Percentiles rank a stretch among this genome's conserved stretches.
Conservation (phyloP, 805 yeast genomes). For the Ogataea glucozyma region DNA sequence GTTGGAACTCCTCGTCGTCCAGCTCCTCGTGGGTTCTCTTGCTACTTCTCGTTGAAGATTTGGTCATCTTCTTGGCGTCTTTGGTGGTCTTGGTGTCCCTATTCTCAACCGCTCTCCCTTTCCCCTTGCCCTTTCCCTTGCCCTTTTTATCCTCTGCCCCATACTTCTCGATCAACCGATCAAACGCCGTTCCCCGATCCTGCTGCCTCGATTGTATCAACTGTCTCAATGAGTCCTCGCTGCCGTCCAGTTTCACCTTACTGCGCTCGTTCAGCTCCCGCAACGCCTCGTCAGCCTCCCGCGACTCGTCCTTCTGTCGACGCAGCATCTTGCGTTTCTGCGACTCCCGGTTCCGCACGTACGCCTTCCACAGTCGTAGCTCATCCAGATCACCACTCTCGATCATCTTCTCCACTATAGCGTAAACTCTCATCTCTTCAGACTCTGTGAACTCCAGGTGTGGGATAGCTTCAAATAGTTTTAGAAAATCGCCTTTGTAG, state of each 20-base stretch:
- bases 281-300: constrained; percentile 56
- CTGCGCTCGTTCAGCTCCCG: constrained; percentile 38
- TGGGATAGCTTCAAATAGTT: constrained; percentile 72
- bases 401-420: constrained; percentile 49
- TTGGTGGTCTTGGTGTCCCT: constrained; percentile 54
- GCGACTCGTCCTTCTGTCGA: constrained; percentile 61
- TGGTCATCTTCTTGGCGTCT: constrained; percentile 24
- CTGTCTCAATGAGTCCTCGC: constrained; percentile 45
- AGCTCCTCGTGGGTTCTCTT: constrained; percentile 37
- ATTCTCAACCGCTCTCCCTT: too few relatives aligned
- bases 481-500: constrained; percentile 61
- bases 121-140: constrained; percentile 21
- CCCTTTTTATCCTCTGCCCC: constrained; percentile 35
- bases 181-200: constrained; percentile 38
- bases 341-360: constrained; percentile 49
- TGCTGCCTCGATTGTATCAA: constrained; percentile 51
- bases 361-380: constrained; percentile 38
- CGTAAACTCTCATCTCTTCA: constrained; percentile 63
- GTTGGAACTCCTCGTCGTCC: constrained; percentile 52
- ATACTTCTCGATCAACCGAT: constrained; percentile 52
- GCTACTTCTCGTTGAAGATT: constrained; percentile 30
- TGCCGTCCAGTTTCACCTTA: constrained; percentile 30
- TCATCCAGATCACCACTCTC: constrained; percentile 37
- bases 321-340: constrained; percentile 50
- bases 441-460: constrained; percentile 63